phyloP scores from a whole-genome alignment of 2,329 filamentous ascomycete species.

The Pestalotiopsis sp. region DNA sequence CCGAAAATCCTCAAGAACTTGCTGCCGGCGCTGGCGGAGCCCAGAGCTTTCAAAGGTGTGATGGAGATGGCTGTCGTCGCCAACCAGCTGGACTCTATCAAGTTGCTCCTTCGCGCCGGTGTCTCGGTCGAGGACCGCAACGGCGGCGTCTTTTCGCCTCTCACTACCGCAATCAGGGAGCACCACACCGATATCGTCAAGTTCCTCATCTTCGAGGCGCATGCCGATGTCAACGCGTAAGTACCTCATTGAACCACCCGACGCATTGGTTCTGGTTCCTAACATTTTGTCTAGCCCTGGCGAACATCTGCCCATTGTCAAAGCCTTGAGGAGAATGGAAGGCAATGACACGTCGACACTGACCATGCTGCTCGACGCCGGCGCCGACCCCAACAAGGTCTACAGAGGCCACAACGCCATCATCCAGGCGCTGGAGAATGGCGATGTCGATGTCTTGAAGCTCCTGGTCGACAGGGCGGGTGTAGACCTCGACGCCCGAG shows the following conservation, averaged over 20 bases:
- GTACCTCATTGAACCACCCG: too few relatives aligned
- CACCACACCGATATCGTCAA: constrained; percentile 61
- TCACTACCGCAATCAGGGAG: constrained; percentile 70
- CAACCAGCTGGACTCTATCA: constrained; percentile 68
- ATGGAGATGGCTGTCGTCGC: constrained; percentile 70
- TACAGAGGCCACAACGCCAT: constrained; percentile 69
- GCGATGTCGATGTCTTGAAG: constrained; percentile 55
- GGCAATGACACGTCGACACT: constrained; percentile 61
- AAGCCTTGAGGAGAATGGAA: constrained; percentile 63
- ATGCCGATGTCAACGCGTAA: constrained; percentile 62
- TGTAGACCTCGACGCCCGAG: constrained; percentile 53
- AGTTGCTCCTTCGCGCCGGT: constrained; percentile 64
- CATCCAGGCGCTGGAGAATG: constrained; percentile 68
- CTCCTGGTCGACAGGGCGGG: constrained; percentile 52
- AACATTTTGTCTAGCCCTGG: constrained; percentile 44
- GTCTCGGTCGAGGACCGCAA: constrained; percentile 73
- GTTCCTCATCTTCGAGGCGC: constrained; percentile 56
- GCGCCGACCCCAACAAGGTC: constrained; percentile 69
- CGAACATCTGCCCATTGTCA: constrained; percentile 72
- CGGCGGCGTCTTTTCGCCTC: constrained; percentile 70
- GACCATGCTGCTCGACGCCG: constrained; percentile 62
- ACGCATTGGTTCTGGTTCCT: too few relatives aligned
- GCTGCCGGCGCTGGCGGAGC: constrained; percentile 57
- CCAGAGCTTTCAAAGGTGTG: constrained; percentile 65
- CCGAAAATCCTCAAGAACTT: constrained; percentile 63